These are phyloP conservation scores for Fusarium pininemorale DNA, from an alignment of 2,329 filamentous ascomycete genomes.

Conservation along the genomic window DNA sequence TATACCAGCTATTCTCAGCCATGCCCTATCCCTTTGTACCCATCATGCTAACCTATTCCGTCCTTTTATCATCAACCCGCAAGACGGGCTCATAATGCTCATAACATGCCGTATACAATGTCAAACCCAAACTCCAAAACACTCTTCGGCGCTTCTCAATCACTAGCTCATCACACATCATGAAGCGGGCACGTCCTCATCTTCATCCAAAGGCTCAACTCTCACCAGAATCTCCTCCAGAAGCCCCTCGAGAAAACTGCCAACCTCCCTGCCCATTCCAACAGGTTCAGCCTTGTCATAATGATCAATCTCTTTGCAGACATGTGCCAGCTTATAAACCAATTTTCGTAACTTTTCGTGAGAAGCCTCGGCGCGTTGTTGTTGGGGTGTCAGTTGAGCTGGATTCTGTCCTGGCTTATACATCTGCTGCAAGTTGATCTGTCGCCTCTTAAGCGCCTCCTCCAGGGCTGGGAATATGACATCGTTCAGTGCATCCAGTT, in stretches of 20 bases:
- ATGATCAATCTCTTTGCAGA: conserved; percentile 90
- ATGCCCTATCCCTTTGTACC: conserved; percentile 10
- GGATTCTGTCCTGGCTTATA: conserved; percentile 53
- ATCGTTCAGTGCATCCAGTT: conserved; percentile 86
- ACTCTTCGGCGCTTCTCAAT: conserved; percentile 1
- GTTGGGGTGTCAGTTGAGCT: conserved; percentile 64
- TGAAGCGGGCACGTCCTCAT: conserved; percentile 52
- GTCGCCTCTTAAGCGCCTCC: conserved; percentile 85
- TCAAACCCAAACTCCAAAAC: conserved; percentile 29
- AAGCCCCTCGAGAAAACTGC: conserved; percentile 88
- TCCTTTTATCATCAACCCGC: conserved; percentile 17
- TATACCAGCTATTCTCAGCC: conserved; percentile 5
- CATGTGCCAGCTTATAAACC: conserved; percentile 81
- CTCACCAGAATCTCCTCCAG: conserved; percentile 93
- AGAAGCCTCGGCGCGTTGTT: conserved; percentile 74
- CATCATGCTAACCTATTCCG: not conserved
- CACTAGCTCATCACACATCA: not conserved
- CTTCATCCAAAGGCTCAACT: conserved; percentile 86
- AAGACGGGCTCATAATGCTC: conserved; percentile 14
- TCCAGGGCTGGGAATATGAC: conserved; percentile 94
- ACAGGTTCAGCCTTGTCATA: conserved; percentile 88
- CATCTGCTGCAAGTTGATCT: conserved; percentile 66
- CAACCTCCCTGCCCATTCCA: conserved; percentile 91
- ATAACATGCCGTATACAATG: conserved; percentile 32
- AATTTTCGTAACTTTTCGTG: conserved; percentile 86